phyloP scores from a whole-genome alignment of 73 alveolate species.

The Paramecium primaurelia region DNA sequence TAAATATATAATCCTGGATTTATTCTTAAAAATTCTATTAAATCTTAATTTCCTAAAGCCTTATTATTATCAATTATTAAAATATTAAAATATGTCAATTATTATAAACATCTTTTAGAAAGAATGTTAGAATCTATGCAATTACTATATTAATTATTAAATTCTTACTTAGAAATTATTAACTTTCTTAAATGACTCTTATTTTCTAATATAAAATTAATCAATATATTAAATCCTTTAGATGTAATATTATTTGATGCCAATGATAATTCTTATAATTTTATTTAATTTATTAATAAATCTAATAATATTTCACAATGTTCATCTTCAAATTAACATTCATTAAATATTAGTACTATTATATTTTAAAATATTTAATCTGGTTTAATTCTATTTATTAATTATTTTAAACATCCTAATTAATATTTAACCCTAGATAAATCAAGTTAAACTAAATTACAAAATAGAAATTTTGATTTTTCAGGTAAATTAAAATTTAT shows the following conservation, averaged over 20 bases:
- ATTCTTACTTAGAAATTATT: background rate
- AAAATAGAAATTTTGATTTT: background rate
- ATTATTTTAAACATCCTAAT: background rate
- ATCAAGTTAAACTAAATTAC: background rate
- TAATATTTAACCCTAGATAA: background rate
- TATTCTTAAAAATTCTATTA: background rate
- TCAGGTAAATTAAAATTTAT: background rate
- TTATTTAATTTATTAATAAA: background rate
- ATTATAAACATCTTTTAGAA: background rate
- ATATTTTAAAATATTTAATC: background rate
- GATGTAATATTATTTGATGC: background rate
- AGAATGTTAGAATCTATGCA: background rate
- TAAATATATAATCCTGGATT: background rate
- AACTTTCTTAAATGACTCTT: background rate
- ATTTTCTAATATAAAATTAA: background rate
- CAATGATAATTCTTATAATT: background rate
- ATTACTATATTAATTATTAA: background rate
- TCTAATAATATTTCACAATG: background rate
- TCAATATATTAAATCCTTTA: background rate
- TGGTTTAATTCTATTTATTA: background rate
- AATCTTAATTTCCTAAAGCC: background rate
- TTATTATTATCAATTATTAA: background rate
- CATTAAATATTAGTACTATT: background rate
- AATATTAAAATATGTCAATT: background rate
- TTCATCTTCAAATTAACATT: background rate